Base-by-base conservation (phyloP, 805 yeast genomes). In the Suhomyces emberorum region DNA sequence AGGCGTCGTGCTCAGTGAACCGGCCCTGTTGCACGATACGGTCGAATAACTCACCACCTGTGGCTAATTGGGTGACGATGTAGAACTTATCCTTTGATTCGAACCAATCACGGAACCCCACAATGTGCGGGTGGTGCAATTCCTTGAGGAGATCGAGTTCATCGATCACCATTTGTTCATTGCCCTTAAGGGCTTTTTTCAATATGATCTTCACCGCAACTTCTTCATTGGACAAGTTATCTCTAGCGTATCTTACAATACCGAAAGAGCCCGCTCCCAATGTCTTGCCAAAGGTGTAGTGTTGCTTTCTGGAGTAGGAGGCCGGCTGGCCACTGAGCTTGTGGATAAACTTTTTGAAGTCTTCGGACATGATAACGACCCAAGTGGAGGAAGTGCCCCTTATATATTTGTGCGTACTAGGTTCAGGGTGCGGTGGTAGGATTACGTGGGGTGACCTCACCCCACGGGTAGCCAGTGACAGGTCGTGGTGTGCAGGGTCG, bases 201-300 rank as follows among this genome's bases (percentile, higher is more conserved):
- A 88, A 62, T 24, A 91, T 81, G 52, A 91, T 88, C 65, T 91
- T 91, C 45, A 91, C 76, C 0, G 98, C 98, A 11, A 88, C 95
- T 40, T 83, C 79, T 49, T 87, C 88, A 17, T 64, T 62, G 8
- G 70, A 64, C 22, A 41, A 50, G 45, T 61, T 63, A 38, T 65
- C 62, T 25, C 76, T 66, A 2, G 96, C 98, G 44, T 76, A 74
- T 48, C 95, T 73, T 3, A 91, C 98, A 2, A 91, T 82, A 26
- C 98, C 98, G 61, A 88, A 93, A 1, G 95, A 78, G 4, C 98
- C 98, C 0, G 97, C 97, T 7, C 98, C 98, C 9, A 89, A 63
- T 0, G 96, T 87, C 41, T 76, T 77, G 9, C 89, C 91, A 57
- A 88, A 86, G 7, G 80, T 76, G 52, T 87, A 89, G 41, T 76